Base-by-base conservation (phyloP, 306 rosid genomes). In the Biancaea sappan region DNA sequence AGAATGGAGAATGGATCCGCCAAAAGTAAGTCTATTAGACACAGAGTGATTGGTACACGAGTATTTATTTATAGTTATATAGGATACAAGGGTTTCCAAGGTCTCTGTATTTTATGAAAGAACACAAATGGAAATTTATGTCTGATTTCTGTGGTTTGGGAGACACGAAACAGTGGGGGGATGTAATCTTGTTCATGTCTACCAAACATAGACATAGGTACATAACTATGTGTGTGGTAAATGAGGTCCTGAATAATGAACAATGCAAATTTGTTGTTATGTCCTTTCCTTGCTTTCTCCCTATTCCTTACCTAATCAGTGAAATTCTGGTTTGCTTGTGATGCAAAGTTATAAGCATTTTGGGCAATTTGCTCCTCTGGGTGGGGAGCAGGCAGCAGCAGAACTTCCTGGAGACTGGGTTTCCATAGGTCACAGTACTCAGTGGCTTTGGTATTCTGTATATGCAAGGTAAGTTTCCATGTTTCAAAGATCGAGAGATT, bases 321-420 rank as follows among this genome's bases (percentile, higher is more conserved):
- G 24, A 41, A 68, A 29, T 68, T 28, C n/a, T 77, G 46, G 48
- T 61, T 63, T 75, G 70, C 51, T 76, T 83, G 61, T 67, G 69
- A 70, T 61, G 8, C 26, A 75, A 73, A 94, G 98, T 93, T 91
- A 94, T 84, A 94, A 83, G 86, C 97, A 94, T 86, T 83, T 94
- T 35, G 97, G 98, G 65, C 96, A 89, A 86, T 94, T 94, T 65
- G 98, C 98, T 69, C 93, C 97, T 14, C 66, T 91, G 74, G 98
- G 97, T 35, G 97, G 97, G 37, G 97, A 91, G 72, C 91, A 91
- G 74, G 82, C 96, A 34, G 98, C 96, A 10, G 98, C 98, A 38
- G 97, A 94, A 83, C 94, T 94, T 21, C 98, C 98, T 7, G 98
- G 98, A 72, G 98, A 94, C 75, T 91, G 96, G 98, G 96, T 94